Evolutionary conservation across 2,329 filamentous ascomycete species (phyloP), one percentile per base, ranked within the genome.

Genomic region (Scedosporium aurantiacum): DNA sequence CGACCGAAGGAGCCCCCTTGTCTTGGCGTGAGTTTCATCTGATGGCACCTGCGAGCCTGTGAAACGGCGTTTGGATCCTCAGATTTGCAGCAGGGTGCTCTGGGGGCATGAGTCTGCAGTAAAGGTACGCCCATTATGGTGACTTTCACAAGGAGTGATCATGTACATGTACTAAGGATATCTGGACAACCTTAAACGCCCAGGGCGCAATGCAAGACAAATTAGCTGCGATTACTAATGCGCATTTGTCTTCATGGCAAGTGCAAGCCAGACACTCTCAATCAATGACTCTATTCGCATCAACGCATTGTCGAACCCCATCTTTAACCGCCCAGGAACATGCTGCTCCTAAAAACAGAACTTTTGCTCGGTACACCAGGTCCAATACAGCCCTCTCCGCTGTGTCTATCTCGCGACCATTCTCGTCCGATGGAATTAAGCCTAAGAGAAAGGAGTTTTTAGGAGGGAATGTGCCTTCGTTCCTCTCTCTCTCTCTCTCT

Each of bases 61-160:
- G 50, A 54, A 54, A 54, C 50, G 12, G 50, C 7, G 50, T 54
- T 54, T 54, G 50, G 50, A 54, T 54, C 50, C 50, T 54, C 50
- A 54, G 50, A 54, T 54, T 18, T 54, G 50, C 50, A 23, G 50
- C 50, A 54, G 23, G 50, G 50, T 37, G 10, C 10, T 37, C 10
- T 37, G 32, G 32, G 32, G 32, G 32, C 32, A 37, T 37, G 32
- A 37, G 14, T 1, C 14, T 3, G 4, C 1, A 3, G 32, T 37
- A 37, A 10, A 37, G 32, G 1, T 5, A 37, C 32, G 2, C 4
- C 32, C 5, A 5, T 37, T 12, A 37, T 2, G 12, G 7, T 2
- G 8, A 12, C 8, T 10, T 10, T 10, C 12, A 37, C 5, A 1
- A 37, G 8, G 8, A 1, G 7, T 3, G 1, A 3, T 10, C n/a